Conservation (phyloP, 306 rosid species). For the Pachyrhizus erosus region DNA sequence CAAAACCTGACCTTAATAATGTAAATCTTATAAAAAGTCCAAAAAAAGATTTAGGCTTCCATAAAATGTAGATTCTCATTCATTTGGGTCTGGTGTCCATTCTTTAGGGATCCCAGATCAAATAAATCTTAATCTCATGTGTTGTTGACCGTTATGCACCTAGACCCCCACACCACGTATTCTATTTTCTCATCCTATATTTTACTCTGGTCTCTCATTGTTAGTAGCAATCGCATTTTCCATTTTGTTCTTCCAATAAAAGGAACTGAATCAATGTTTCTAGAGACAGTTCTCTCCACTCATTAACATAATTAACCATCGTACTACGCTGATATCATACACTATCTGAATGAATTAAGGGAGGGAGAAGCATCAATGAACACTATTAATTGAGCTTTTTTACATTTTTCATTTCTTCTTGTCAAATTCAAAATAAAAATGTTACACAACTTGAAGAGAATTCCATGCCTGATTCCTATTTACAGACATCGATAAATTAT, state of each 20-base stretch:
- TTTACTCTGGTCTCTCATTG: neutral
- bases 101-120: neutral
- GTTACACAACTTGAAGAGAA: conserved; percentile 1
- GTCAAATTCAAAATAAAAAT: neutral
- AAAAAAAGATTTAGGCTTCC: neutral
- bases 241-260: neutral
- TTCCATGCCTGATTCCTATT: conserved; percentile 13
- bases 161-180: neutral
- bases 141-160: neutral
- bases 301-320: neutral
- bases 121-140: neutral
- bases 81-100: neutral
- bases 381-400: neutral
- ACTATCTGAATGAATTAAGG: neutral
- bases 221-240: neutral
- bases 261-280: neutral
- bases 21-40: neutral
- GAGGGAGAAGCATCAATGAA: neutral
- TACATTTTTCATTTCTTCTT: neutral
- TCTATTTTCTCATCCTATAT: neutral
- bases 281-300: neutral
- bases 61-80: neutral
- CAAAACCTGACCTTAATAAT: no score
- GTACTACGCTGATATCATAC: neutral
- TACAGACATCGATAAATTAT: conserved; percentile 1